Evolutionary conservation across 768 basidiomycete genomes (phyloP), one percentile per base, ranked within the genome.

Genomic region (Chalciporus piperatus): DNA sequence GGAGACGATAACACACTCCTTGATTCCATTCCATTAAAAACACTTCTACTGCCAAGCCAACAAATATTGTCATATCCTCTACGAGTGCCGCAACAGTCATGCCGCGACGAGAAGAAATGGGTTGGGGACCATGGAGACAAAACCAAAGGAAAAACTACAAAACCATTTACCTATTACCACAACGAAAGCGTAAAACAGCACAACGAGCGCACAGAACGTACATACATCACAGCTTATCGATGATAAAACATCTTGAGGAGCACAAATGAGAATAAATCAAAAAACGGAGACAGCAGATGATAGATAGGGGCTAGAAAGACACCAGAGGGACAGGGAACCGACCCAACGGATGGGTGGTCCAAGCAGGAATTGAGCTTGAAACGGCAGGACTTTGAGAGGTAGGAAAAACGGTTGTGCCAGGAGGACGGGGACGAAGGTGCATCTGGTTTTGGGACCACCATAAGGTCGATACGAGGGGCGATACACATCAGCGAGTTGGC

Each of bases 21-120:
- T n/a, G 85, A 22, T 22, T 22, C 22, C 22, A 22, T 22, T 22
- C 22, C 22, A 27, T 27, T 25, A 3, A 25, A 25, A 25, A 25
- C 9, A 27, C 27, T 27, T 27, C 27, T 27, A 27, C 27, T 22
- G 22, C 22, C 27, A 27, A 3, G 27, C 1, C 27, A 7, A 27
- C 27, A 27, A 27, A 27, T 27, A 5, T 22, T 22, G 4, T 22
- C 22, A 22, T 22, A 22, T 22, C 22, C 22, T 4, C 22, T 22
- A 22, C 22, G 22, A 22, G 22, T 2, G 4, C 22, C 22, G 22
- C 2, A 22, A 22, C 22, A 22, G 22, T 22, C 22, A 22, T 22
- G 22, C 22, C 22, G 2, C 22, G 22, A 22, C 22, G 22, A 22
- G 22, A 4, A 5, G 27, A 27, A 27, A 27, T 7, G 27, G 27